phyloP scores from a whole-genome alignment of 345 rosid genomes.

The Gossypium arboreum region DNA sequence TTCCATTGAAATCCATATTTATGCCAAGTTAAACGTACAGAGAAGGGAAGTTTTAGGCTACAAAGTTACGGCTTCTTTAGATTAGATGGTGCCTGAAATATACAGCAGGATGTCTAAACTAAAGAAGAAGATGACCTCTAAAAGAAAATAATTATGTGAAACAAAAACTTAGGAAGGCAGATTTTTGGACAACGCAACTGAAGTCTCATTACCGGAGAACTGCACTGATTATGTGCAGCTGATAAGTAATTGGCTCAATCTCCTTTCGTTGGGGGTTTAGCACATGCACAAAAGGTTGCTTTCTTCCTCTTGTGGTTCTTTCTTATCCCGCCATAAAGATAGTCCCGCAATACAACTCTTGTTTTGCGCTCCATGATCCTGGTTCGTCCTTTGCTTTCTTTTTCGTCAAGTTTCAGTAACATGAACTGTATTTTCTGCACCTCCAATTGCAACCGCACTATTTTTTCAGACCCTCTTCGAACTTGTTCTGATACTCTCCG shows the following conservation, averaged over 20 bases:
- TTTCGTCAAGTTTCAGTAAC: constrained; percentile 62
- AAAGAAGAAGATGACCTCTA: constrained; percentile 20
- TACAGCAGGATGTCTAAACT: constrained; percentile 30
- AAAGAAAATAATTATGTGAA: background rate
- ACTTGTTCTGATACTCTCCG: constrained; percentile 67
- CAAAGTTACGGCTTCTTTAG: constrained; percentile 22
- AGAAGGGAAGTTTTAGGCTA: constrained; percentile 7
- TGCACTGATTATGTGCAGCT: constrained; percentile 9
- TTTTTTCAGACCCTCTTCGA: constrained; percentile 78
- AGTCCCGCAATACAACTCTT: constrained; percentile 71
- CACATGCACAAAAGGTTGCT: constrained; percentile 63
- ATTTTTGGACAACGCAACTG: constrained; percentile 30
- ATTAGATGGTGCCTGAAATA: constrained; percentile 22
- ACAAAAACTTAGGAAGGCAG: constrained; percentile 17
- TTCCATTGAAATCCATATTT: background rate
- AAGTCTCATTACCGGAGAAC: background rate
- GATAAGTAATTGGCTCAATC: constrained; percentile 33
- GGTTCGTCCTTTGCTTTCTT: constrained; percentile 47
- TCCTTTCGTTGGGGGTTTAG: constrained; percentile 60
- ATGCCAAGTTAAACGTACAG: background rate
- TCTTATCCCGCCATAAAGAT: constrained; percentile 63
- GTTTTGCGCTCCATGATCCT: constrained; percentile 46
- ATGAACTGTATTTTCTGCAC: constrained; percentile 84
- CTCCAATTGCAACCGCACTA: constrained; percentile 80
- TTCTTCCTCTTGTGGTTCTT: constrained; percentile 45